Conservation (phyloP, 345 rosid species). For the Draba incana region DNA sequence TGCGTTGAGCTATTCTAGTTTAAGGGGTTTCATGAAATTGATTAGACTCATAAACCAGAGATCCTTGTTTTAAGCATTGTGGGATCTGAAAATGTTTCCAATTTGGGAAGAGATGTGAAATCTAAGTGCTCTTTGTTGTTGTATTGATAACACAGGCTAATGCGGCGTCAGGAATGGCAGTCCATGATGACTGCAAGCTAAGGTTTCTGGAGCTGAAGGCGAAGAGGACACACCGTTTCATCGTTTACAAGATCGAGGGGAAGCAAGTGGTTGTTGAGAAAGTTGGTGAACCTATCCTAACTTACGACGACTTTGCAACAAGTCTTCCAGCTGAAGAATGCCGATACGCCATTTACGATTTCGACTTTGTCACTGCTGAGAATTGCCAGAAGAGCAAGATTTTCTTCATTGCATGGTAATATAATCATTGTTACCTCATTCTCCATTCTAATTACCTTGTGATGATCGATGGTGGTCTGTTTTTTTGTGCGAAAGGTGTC, state of each 20-base stretch:
- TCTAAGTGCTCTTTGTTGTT: background rate
- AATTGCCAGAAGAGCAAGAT: conserved; percentile 62
- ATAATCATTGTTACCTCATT: background rate
- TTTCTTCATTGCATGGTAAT: conserved; percentile 65
- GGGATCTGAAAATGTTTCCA: background rate
- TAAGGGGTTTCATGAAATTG: background rate
- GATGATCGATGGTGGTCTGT: conserved; percentile 2
- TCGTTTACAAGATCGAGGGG: conserved; percentile 63
- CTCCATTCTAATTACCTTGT: background rate
- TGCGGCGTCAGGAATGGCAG: conserved; percentile 64
- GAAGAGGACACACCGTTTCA: conserved; percentile 57
- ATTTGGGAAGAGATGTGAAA: conserved; percentile 3
- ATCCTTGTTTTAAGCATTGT: conserved; percentile 12
- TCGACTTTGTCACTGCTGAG: conserved; percentile 58
- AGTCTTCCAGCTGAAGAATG: conserved; percentile 60
- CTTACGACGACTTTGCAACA: conserved; percentile 54
- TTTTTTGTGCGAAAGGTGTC: conserved; percentile 46
- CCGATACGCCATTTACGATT: conserved; percentile 50
- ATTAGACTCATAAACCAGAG: background rate
- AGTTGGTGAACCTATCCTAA: conserved; percentile 55
- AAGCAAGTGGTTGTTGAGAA: conserved; percentile 61
- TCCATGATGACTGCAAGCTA: conserved; percentile 64
- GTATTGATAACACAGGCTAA: conserved; percentile 45
- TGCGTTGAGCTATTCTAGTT: background rate
- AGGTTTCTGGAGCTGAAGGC: conserved; percentile 60